Evolutionary conservation across 2,329 filamentous ascomycete species (phyloP).

Genomic region (Aspergillus ibericus): DNA sequence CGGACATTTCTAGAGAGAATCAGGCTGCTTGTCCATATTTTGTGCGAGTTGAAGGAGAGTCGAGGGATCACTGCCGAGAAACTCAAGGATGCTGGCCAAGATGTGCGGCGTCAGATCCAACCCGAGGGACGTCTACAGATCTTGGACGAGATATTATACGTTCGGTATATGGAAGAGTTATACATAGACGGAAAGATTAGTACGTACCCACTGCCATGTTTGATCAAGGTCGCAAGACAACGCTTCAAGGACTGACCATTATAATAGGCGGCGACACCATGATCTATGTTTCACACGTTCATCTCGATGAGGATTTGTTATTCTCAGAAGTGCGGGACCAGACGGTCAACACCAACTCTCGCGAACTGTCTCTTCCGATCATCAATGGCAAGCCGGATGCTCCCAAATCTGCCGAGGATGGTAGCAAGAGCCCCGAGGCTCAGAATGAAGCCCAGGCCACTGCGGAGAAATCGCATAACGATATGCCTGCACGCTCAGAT

Average conservation of each 20-base stretch:
- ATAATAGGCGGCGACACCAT: conserved; percentile 28
- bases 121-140: conserved; percentile 37
- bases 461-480: not conserved
- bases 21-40: conserved; percentile 41
- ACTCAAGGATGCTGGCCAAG: conserved; percentile 41
- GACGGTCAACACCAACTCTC: not conserved
- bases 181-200: conserved; percentile 39
- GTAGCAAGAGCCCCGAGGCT: not conserved
- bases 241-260: conserved; percentile 2
- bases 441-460: not conserved
- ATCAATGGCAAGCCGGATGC: conserved; percentile 8
- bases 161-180: conserved; percentile 41
- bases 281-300: conserved; percentile 31
- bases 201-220: conserved; percentile 18
- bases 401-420: not conserved
- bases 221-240: not conserved
- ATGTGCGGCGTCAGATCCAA: conserved; percentile 39
- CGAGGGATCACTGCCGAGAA: conserved; percentile 39
- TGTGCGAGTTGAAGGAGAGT: conserved; percentile 38
- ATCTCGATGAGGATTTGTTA: conserved; percentile 23
- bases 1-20: conserved; percentile 35
- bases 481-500: not conserved
- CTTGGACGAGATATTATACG: conserved; percentile 43
- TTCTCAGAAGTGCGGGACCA: conserved; percentile 18
- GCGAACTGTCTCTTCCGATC: conserved; percentile 5